These are phyloP conservation scores for Barnettozyma salicaria DNA, from an alignment of 805 yeast genomes.

Conservation along the genomic window DNA sequence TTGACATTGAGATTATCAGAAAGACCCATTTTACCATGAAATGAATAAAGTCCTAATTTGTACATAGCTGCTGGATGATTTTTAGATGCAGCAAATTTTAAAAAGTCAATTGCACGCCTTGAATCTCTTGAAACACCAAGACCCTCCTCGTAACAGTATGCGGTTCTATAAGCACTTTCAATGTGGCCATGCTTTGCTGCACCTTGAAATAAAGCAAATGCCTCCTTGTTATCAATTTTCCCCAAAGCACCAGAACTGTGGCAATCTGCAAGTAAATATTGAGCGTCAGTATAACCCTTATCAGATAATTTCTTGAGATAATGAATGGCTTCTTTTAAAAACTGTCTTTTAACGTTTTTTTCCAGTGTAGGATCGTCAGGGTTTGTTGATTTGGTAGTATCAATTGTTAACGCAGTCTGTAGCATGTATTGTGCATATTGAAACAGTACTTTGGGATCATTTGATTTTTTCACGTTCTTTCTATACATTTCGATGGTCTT, in stretches of 20 bases:
- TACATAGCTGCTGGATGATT: conserved; percentile 98
- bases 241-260: conserved; percentile 81
- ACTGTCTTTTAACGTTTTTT: conserved; percentile 41
- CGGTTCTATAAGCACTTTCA: conserved; percentile 87
- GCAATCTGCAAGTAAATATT: conserved; percentile 87
- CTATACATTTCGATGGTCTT: conserved; percentile 84
- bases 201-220: conserved; percentile 69
- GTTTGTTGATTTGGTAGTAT: conserved; percentile 14
- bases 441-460: conserved; percentile 81
- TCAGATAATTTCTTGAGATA: conserved; percentile 68
- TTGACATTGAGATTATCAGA: conserved; percentile 61
- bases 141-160: conserved; percentile 90
- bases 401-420: conserved; percentile 71
- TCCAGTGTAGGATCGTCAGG: conserved; percentile 28
- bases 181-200: conserved; percentile 94
- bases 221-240: conserved; percentile 69
- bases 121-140: conserved; percentile 88
- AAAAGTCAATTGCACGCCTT: conserved; percentile 73
- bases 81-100: conserved; percentile 81
- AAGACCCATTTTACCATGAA: conserved; percentile 79
- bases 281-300: conserved; percentile 84
- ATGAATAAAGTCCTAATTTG: conserved; percentile 82
- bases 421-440: conserved; percentile 88
- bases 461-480: conserved; percentile 75
- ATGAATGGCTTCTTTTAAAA: conserved; percentile 70